Percentiles rank a stretch among this genome's conserved stretches.
Evolutionary conservation across 306 rosid genomes (phyloP).

Genomic region (Vigna angularis): DNA sequence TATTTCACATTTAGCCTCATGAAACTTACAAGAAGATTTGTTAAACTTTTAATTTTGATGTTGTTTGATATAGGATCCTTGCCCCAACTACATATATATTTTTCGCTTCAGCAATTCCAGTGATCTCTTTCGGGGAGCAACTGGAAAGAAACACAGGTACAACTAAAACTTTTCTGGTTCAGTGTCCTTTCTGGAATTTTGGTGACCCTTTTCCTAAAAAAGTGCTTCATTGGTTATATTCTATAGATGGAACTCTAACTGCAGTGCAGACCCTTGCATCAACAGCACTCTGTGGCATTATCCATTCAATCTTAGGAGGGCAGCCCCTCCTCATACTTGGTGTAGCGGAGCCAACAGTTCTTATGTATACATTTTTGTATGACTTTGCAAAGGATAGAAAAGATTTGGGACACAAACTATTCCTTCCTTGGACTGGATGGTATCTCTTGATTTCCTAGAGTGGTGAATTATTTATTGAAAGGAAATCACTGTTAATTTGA

Average conservation of each 20-base stretch:
- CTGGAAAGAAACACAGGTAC: slow-evolving; percentile 78
- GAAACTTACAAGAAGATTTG: slow-evolving; percentile 10
- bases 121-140: slow-evolving; percentile 92
- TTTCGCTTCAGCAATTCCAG: slow-evolving; percentile 94
- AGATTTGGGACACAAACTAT: slow-evolving; percentile 81
- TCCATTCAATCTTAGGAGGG: slow-evolving; percentile 85
- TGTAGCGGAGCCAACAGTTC: slow-evolving; percentile 92
- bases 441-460: slow-evolving; percentile 44
- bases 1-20: neutral
- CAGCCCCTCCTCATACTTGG: slow-evolving; percentile 91
- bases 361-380: slow-evolving; percentile 85
- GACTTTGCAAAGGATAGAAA: slow-evolving; percentile 78
- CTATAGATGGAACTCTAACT: slow-evolving; percentile 78
- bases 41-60: slow-evolving; percentile 16
- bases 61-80: slow-evolving; percentile 64
- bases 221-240: slow-evolving; percentile 38
- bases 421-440: slow-evolving; percentile 92
- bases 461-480: slow-evolving; percentile 11
- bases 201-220: slow-evolving; percentile 38
- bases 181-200: slow-evolving; percentile 36
- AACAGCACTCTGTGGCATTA: slow-evolving; percentile 78
- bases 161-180: slow-evolving; percentile 30
- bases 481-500: slow-evolving; percentile 35
- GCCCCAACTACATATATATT: slow-evolving; percentile 93
- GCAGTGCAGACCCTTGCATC: slow-evolving; percentile 95